These are phyloP conservation scores for Erucastrum elatum DNA, from an alignment of 345 rosid species.

Conservation along the genomic window DNA sequence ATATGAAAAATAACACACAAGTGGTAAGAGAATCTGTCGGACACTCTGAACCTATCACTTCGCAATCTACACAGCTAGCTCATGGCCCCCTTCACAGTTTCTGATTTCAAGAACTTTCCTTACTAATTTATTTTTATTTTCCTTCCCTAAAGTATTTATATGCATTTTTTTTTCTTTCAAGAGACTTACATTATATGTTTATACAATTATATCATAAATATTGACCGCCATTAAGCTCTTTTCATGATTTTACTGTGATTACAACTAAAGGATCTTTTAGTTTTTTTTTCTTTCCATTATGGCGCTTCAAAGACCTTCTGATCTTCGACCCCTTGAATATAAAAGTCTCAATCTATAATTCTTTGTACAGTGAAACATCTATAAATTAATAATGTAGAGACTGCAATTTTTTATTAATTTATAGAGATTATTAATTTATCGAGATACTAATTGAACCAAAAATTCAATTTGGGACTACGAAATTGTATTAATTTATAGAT, in stretches of 20 bases:
- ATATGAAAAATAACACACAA: slow-evolving; percentile 21
- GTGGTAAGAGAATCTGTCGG: slow-evolving; percentile 34
- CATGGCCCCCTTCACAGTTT: slow-evolving; percentile 20
- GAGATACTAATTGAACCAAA: too few relatives aligned
- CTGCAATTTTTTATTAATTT: too few relatives aligned
- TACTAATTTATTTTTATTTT: neutral
- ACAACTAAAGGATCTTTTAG: neutral
- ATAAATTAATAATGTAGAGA: too few relatives aligned
- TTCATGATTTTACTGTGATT: slow-evolving; percentile 10
- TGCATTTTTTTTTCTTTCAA: neutral
- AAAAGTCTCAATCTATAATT: neutral
- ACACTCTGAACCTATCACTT: slow-evolving; percentile 23
- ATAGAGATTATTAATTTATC: too few relatives aligned
- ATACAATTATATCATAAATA: slow-evolving; percentile 1
- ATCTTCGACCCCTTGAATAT: neutral
- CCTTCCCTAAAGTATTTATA: neutral
- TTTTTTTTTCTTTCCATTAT: neutral
- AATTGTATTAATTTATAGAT: too few relatives aligned
- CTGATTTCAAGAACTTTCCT: slow-evolving; percentile 33
- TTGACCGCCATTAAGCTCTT: slow-evolving; percentile 18
- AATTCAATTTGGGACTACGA: too few relatives aligned
- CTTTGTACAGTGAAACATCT: too few relatives aligned
- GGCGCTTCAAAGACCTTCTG: neutral
- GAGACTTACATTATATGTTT: too few relatives aligned
- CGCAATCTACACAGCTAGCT: slow-evolving; percentile 34